Conservation (phyloP, 257 asterid species). For the Penstemon newberryi region DNA sequence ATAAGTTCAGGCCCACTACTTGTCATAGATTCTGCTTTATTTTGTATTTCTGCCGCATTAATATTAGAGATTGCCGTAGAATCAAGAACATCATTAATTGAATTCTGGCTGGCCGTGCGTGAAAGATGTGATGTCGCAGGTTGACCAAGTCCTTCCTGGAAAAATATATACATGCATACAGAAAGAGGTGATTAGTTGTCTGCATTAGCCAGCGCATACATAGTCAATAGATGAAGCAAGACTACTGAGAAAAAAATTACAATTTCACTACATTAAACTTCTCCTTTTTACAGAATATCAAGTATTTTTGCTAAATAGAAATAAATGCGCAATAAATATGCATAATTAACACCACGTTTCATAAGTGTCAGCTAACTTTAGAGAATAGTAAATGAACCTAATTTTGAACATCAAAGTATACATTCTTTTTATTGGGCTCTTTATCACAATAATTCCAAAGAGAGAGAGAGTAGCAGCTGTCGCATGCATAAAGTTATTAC, state of each 20-base stretch:
- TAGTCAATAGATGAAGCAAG: background rate
- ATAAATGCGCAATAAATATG: too few species aligned
- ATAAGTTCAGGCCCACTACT: slow-evolving; percentile 30
- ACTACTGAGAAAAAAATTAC: background rate
- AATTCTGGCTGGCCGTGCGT: slow-evolving; percentile 53
- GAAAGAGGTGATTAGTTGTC: slow-evolving; percentile 1
- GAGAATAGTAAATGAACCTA: background rate
- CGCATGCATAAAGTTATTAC: background rate
- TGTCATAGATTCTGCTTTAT: slow-evolving; percentile 34
- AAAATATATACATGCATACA: slow-evolving; percentile 11
- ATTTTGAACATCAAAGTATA: too few species aligned
- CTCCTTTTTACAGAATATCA: too few species aligned
- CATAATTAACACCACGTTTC: background rate
- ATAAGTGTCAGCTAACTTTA: background rate
- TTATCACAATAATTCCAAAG: too few species aligned
- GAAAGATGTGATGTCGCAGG: slow-evolving; percentile 46
- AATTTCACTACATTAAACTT: too few species aligned
- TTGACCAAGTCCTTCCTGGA: slow-evolving; percentile 67
- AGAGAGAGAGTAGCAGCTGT: background rate
- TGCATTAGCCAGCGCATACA: background rate
- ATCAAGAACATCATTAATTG: slow-evolving; percentile 39
- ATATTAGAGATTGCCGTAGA: slow-evolving; percentile 27
- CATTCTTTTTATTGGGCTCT: background rate
- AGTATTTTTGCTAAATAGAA: too few species aligned
- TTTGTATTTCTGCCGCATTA: slow-evolving; percentile 31